Percentiles rank a stretch among this genome's conserved stretches.
phyloP scores from a whole-genome alignment of 352 stramenopile species.

The Pythium grandisporangium region DNA sequence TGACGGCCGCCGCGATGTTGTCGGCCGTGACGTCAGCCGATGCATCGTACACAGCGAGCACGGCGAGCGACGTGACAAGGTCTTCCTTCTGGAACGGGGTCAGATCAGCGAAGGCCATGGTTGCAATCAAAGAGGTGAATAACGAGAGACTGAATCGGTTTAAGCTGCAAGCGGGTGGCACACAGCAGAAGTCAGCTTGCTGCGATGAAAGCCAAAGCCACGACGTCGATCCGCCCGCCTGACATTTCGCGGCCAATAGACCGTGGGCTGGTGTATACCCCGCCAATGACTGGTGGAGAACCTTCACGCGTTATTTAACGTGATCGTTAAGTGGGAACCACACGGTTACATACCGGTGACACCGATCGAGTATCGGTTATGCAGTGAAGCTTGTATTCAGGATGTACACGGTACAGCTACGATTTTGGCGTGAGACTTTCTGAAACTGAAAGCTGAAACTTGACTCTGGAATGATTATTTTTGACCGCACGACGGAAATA shows the following conservation, averaged over 20 bases:
- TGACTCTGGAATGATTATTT: too few relatives aligned
- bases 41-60: slow-evolving; percentile 72
- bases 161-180: slow-evolving; percentile 42
- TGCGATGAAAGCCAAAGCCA: too few relatives aligned
- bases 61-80: slow-evolving; percentile 73
- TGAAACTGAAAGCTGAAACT: too few relatives aligned
- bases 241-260: too few relatives aligned
- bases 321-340: slow-evolving; percentile 1
- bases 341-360: too few relatives aligned
- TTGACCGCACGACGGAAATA: too few relatives aligned
- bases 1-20: slow-evolving; percentile 61
- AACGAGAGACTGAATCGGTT: slow-evolving; percentile 78
- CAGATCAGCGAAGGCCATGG: slow-evolving; percentile 81
- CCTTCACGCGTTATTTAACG: slow-evolving; percentile 19
- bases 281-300: slow-evolving; percentile 70
- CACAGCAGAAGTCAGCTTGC: slow-evolving; percentile 70
- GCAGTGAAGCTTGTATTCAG: too few relatives aligned
- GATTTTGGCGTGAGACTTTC: too few relatives aligned
- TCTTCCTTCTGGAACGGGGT: slow-evolving; percentile 80
- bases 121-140: slow-evolving; percentile 50
- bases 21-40: slow-evolving; percentile 72
- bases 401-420: too few relatives aligned
- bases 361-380: too few relatives aligned
- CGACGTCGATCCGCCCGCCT: too few relatives aligned
- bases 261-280: too few relatives aligned